Base-by-base conservation (phyloP, 139 green algal species). In the Tetradesmus obliquus region DNA sequence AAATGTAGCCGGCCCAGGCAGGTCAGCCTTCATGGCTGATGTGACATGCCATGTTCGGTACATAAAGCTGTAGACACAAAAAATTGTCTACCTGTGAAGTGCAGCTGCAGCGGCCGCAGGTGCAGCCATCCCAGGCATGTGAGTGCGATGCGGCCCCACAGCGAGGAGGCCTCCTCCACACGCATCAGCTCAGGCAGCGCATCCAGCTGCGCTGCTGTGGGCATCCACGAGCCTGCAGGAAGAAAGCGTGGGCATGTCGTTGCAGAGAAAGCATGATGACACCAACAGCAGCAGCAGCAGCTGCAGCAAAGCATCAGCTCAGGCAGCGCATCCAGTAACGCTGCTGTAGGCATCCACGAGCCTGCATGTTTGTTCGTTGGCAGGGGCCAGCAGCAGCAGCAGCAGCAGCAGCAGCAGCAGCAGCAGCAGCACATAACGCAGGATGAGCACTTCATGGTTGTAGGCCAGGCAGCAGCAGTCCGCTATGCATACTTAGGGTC, bases 51-150 rank as follows among this genome's bases (percentile, higher is more conserved):
- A 45, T 45, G 32, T 45, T 1, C 32, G 32, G 32, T 45, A 45
- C 32, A 45, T 45, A 45, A 45, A 45, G 32, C 32, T 45, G 32
- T 45, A 45, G 32, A 45, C 32, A 0, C 32, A 45, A 45, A 15
- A 79, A 19, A 1, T 19, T 19, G 15, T n/a, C 69, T 45, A 86
- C 81, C 81, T 79, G 58, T 91, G 79, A 82, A 86, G 62, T 89
- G 86, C 20, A 93, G 85, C 91, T 88, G 57, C 10, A 91, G 60
- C 17, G 79, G 60, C 1, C 91, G 60, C n/a, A 93, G 66, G 79
- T 91, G 88, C 22, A 88, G 58, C 7, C 91, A 60, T 24, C 91
- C 91, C 8, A 53, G 60, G n/a, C 9, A 62, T 2, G 91, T 84
- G 12, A 93, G 60, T 5, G 60, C 9, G 1, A 60, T 82, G 3